Evolutionary conservation across 768 basidiomycete genomes (phyloP).

Genomic region (Hygrocybe coccinea): DNA sequence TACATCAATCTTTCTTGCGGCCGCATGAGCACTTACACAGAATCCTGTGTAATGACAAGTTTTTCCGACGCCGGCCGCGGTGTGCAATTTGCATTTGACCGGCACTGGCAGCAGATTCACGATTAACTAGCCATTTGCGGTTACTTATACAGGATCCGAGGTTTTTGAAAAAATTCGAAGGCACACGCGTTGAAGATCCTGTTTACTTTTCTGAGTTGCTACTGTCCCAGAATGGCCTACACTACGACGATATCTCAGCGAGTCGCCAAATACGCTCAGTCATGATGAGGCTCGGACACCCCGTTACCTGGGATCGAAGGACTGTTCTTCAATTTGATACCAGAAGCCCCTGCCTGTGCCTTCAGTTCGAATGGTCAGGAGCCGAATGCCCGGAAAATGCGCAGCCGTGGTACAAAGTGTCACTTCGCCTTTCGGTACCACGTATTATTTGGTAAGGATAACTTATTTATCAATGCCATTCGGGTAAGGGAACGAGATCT

Average conservation of each 20-base stretch:
- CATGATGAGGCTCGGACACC: conserved; percentile 1
- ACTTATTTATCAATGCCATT: too few species aligned
- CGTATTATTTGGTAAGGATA: conserved; percentile 9
- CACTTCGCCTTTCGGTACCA: conserved; percentile 1
- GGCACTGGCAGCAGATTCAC: background rate
- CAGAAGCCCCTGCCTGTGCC: background rate
- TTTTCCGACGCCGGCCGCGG: background rate
- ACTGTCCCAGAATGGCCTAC: background rate
- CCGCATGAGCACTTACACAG: too few species aligned
- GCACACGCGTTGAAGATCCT: background rate
- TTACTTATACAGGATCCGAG: background rate
- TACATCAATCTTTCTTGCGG: too few species aligned
- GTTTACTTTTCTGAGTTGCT: background rate
- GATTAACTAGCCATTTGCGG: background rate
- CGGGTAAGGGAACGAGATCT: conserved; percentile 1
- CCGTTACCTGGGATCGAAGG: conserved; percentile 3
- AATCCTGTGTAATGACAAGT: too few species aligned
- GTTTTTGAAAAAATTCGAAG: too few species aligned
- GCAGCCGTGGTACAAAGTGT: background rate
- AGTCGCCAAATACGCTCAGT: background rate
- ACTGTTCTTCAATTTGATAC: background rate
- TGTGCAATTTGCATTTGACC: background rate
- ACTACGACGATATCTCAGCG: background rate
- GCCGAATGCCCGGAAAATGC: conserved; percentile 4
- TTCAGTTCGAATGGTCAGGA: conserved; percentile 1